Base-by-base conservation (phyloP, 202 grass and related monocot species). In the Musa balbisiana region DNA sequence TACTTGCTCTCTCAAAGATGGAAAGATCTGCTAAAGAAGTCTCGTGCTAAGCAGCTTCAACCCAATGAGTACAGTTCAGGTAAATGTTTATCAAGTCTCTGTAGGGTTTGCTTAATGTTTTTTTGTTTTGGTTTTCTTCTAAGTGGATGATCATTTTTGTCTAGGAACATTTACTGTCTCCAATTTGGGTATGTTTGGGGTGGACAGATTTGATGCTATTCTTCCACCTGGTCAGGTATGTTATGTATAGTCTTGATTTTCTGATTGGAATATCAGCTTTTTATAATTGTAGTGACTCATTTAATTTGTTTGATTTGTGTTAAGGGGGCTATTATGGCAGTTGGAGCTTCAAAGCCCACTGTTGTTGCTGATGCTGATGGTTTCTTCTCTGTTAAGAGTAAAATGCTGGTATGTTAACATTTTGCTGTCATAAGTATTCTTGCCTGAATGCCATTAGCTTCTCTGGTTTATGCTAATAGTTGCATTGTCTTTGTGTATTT, bases 161-260 rank as follows among this genome's bases (percentile, higher is more conserved):
- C n/a, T 76, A 98, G 95, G 95, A 43, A 92, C 91, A 3, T 98
- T 94, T 98, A 87, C 89, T 2, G 73, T 98, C 2, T 98, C 95
- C 21, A 98, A 98, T 83, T 78, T 98, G 72, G 88, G 91, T 92
- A 94, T 94, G 95, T 98, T 94, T 88, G 95, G 95, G 17, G 91
- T 98, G 8, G 91, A 94, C 69, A 89, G 85, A 81, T 98, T 98
- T 10, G 91, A 98, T 69, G 95, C 95, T 27, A 98, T 98, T 76
- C 91, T 98, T 94, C 95, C 91, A 83, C 87, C 91, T 85, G 88
- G 91, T 76, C 91, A 94, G 85, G 95, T 98, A 55, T 27, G 81
- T 68, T 74, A 11, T 50, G 83, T 72, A 74, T 70, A 25, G 12
- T 55, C 8, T 9, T 81, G 53, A 51, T 20, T 62, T 50, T 51